Evolutionary conservation across 345 rosid genomes (phyloP), one percentile per base, ranked within the genome.

Genomic region (Citrus reticulata): DNA sequence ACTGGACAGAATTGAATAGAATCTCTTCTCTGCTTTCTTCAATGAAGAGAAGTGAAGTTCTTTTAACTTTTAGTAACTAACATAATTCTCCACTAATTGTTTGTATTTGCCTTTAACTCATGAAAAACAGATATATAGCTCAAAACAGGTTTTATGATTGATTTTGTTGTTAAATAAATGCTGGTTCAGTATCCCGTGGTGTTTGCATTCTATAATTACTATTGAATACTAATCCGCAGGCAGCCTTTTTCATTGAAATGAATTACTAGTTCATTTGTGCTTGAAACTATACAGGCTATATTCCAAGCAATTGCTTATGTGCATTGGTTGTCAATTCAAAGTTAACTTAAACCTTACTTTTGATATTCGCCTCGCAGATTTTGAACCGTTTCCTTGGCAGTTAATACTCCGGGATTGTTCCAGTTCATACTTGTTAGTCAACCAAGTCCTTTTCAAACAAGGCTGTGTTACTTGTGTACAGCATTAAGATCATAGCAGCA

Each of bases 371-470:
- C 49, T 17, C 20, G 4, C 4, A 42, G 58, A 77, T 24, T 34
- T 68, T 29, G 67, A 57, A 32, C 11, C 30, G 27, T 46, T 59
- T 67, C 67, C 29, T 46, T 39, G 0, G 14, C 24, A 22, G 25
- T 62, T 32, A 42, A 69, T 34, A 29, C 2, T 76, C 27, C 37
- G 49, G 57, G 58, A 51, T 54, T 54, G 27, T 9, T 69, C 72
- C 46, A 68, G 39, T 46, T 61, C 60, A 17, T 1, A 54, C 7
- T 54, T 17, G 58, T 9, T 62, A 63, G 73, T 39, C 22, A 70
- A 49, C 54, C 59, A 72, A 75, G 79, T 75, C 63, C 58, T 73
- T 73, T 60, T 79, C 74, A 70, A 35, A 20, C 14, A 20, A 9
- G 22, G 25, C 22, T 66, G 25, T 66, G 4, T 34, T 65, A 65